Base-by-base conservation (phyloP, 2,329 filamentous ascomycete genomes). In the Tothia fuscella region DNA sequence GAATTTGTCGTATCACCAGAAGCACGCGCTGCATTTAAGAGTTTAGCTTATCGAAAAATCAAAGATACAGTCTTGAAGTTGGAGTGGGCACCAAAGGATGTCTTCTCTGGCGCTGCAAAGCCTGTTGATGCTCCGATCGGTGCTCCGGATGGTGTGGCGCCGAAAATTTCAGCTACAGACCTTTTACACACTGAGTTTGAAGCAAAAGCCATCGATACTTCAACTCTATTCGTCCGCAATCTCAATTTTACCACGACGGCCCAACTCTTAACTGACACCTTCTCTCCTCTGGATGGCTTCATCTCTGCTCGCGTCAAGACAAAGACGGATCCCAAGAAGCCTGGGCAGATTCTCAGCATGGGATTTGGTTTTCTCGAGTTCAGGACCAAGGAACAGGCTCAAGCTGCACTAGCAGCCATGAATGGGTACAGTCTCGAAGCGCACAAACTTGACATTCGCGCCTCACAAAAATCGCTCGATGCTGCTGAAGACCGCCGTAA, bases 291-390 rank as follows among this genome's bases (percentile, higher is more conserved):
- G 42, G 82, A 87, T 52, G 91, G 91, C 41, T 96, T 96, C 62
- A 69, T 91, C 48, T 86, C 83, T 44, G 89, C 87, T 21, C 76
- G 78, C 49, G 87, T 98, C 50, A 95, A 95, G 67, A 95, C 86
- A 19, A 94, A 93, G 65, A 75, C 78, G 29, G 87, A 98, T 56
- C 76, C 87, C n/a, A 95, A 94, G 67, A 83, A 82, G 55, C 80
- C 84, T 14, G 85, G 83, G 6, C 81, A 93, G 60, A 74, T 82
- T 3, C 75, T 98, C 41, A 95, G 88, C 58, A 95, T 96, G 88
- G 91, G 91, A 28, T 98, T 93, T 58, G 91, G 88, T 33, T 98
- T 98, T 60, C 76, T 87, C 46, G 87, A 94, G 53, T 98, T 96
- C 63, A 74, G 72, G 45, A 80, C 73, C 50, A 84, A 84, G 54